Conservation (phyloP, 129 eudicot genomes). For the Lonicera japonica region DNA sequence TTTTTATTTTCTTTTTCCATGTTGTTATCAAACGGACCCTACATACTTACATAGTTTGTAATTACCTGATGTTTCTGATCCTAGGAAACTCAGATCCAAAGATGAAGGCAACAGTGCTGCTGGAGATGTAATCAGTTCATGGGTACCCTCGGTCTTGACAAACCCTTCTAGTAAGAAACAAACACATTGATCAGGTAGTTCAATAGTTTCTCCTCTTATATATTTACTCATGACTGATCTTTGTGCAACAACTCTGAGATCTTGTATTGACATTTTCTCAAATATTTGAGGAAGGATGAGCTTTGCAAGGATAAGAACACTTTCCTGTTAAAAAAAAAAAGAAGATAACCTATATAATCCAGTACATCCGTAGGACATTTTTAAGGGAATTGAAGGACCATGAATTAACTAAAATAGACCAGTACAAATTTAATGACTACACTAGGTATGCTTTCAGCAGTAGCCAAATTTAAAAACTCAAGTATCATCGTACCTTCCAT, state of each 20-base stretch:
- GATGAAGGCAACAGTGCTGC: slow-evolving; percentile 49
- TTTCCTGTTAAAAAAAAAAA: slow-evolving; percentile 52
- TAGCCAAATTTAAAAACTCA: too few relatives aligned
- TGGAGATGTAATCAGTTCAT: slow-evolving; percentile 66
- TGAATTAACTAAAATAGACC: too few relatives aligned
- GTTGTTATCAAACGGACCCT: too few relatives aligned
- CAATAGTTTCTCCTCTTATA: slow-evolving; percentile 69
- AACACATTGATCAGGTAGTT: slow-evolving; percentile 57
- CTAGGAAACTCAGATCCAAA: slow-evolving; percentile 47
- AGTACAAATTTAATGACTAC: too few relatives aligned
- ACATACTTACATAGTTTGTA: too few relatives aligned
- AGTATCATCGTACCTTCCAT: slow-evolving; percentile 59
- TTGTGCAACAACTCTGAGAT: slow-evolving; percentile 64
- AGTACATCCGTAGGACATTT: not conserved
- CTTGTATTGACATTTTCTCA: slow-evolving; percentile 82
- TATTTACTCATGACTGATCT: slow-evolving; percentile 63
- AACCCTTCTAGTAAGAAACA: slow-evolving; percentile 83
- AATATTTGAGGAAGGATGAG: slow-evolving; percentile 77
- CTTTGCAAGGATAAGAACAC: slow-evolving; percentile 65
- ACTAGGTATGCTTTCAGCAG: too few relatives aligned
- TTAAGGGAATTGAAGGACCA: too few relatives aligned
- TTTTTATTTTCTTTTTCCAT: too few relatives aligned
- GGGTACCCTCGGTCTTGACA: slow-evolving; percentile 50
- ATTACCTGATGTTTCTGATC: slow-evolving; percentile 58
- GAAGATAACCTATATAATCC: not conserved